Conservation (phyloP, 129 eudicot genomes). For the Glebionis coronaria region DNA sequence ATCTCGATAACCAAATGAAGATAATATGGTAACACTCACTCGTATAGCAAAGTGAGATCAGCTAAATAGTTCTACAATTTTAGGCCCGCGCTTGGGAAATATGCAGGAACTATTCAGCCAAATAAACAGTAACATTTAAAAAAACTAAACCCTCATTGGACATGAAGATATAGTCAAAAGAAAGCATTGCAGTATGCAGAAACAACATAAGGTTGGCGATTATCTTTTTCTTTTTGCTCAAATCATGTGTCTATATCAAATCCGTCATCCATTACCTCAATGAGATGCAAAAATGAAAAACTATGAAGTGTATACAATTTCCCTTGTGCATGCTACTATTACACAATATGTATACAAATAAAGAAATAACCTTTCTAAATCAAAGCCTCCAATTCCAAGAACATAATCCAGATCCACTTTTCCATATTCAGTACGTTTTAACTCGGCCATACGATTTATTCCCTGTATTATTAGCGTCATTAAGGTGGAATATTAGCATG, state of each 20-base stretch:
- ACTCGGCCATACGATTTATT: conserved; percentile 81
- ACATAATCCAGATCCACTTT: conserved; percentile 96
- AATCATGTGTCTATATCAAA: conserved; percentile 7
- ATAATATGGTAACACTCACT: not conserved
- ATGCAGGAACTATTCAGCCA: not conserved
- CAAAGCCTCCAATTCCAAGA: too few relatives aligned
- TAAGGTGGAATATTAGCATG: conserved; percentile 7
- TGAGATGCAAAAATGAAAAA: not conserved
- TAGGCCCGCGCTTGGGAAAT: not conserved
- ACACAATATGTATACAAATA: too few relatives aligned
- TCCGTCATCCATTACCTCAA: conserved; percentile 14
- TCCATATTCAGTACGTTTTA: conserved; percentile 75
- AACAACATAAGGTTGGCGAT: too few relatives aligned
- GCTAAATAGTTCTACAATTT: not conserved
- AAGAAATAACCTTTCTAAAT: too few relatives aligned
- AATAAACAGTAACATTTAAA: not conserved
- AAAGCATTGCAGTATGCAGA: too few relatives aligned
- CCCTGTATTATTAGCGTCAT: conserved; percentile 39
- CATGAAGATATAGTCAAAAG: too few relatives aligned
- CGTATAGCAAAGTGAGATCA: not conserved
- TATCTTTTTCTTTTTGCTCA: conserved; percentile 9
- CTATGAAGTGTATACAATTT: not conserved
- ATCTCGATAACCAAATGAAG: too few relatives aligned
- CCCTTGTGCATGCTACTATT: too few relatives aligned
- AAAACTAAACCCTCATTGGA: not conserved